phyloP scores from a whole-genome alignment of 495 filamentous ascomycete genomes.

The Talaromyces thailandensis region DNA sequence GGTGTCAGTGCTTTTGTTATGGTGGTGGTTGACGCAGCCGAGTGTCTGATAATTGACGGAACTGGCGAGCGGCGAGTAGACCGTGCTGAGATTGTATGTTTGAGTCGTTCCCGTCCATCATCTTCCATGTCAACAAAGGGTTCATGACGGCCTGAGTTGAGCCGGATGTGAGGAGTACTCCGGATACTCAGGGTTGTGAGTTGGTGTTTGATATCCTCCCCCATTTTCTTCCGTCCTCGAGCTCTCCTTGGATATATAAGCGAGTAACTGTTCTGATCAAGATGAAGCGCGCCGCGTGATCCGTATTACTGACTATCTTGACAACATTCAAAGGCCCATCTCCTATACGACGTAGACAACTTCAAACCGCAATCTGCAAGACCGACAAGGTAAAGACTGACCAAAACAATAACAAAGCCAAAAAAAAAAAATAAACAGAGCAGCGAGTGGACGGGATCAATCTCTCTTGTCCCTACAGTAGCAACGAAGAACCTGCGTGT shows the following conservation, averaged over 20 bases:
- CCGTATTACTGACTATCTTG: not conserved
- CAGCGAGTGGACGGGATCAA: conserved; percentile 1
- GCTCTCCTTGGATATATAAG: not conserved
- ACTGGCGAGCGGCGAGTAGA: conserved; percentile 12
- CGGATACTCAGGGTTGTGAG: conserved; percentile 1
- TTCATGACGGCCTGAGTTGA: conserved; percentile 51
- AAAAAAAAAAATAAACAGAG: not conserved
- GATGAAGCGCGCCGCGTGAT: not conserved
- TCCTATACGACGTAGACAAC: not conserved
- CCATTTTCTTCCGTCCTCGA: not conserved
- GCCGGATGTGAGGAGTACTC: conserved; percentile 43
- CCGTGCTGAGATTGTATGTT: conserved; percentile 21
- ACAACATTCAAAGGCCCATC: not conserved
- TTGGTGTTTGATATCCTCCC: not conserved
- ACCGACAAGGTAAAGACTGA: conserved; percentile 1
- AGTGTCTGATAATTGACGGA: not conserved
- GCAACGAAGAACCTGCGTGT: not conserved
- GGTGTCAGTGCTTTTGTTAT: conserved; percentile 16
- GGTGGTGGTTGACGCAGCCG: not conserved
- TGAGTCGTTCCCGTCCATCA: not conserved
- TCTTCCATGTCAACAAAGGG: conserved; percentile 27
- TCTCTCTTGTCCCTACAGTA: not conserved
- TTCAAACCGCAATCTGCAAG: not conserved
- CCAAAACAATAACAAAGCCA: not conserved
- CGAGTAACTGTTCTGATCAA: not conserved